Evolutionary conservation across 2,329 filamentous ascomycete species (phyloP).

Genomic region (Ciborinia camelliae): DNA sequence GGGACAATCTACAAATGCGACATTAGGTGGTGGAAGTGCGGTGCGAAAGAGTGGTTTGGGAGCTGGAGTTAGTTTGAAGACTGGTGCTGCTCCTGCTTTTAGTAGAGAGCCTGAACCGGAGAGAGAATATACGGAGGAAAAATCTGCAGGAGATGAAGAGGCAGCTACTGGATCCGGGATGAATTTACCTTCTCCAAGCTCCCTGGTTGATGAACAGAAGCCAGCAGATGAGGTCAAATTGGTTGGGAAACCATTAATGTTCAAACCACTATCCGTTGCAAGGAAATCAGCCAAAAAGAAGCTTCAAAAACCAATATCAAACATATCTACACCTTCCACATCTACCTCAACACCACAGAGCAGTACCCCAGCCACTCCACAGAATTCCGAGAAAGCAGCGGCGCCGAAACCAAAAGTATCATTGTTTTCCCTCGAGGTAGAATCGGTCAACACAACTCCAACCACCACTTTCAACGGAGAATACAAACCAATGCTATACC

Average conservation of each 20-base stretch:
- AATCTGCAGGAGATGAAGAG: constrained; percentile 28
- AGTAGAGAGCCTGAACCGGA: constrained; percentile 51
- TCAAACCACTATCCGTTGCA: constrained; percentile 82
- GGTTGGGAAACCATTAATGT: constrained; percentile 78
- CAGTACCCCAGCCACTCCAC: constrained; percentile 19
- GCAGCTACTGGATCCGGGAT: constrained; percentile 33
- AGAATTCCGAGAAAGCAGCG: constrained; percentile 29
- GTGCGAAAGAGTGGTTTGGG: constrained; percentile 38
- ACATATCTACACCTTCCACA: constrained; percentile 26
- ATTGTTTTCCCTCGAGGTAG: constrained; percentile 62
- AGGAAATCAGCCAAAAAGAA: constrained; percentile 70
- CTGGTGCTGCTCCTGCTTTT: constrained; percentile 79
- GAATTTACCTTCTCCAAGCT: constrained; percentile 45
- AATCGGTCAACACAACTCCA: constrained; percentile 30
- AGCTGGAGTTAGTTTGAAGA: constrained; percentile 71
- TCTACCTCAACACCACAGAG: constrained; percentile 30
- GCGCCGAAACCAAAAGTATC: constrained; percentile 63
- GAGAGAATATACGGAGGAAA: constrained; percentile 24
- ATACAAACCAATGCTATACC: constrained; percentile 54
- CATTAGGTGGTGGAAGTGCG: constrained; percentile 32
- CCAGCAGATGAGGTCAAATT: constrained; percentile 63
- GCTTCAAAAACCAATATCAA: constrained; percentile 27
- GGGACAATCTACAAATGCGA: constrained; percentile 42
- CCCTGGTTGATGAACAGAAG: constrained; percentile 53
- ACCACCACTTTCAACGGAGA: constrained; percentile 26